Evolutionary conservation across 495 filamentous ascomycete species (phyloP), one percentile per base, ranked within the genome.

Genomic region (Neurospora africana): DNA sequence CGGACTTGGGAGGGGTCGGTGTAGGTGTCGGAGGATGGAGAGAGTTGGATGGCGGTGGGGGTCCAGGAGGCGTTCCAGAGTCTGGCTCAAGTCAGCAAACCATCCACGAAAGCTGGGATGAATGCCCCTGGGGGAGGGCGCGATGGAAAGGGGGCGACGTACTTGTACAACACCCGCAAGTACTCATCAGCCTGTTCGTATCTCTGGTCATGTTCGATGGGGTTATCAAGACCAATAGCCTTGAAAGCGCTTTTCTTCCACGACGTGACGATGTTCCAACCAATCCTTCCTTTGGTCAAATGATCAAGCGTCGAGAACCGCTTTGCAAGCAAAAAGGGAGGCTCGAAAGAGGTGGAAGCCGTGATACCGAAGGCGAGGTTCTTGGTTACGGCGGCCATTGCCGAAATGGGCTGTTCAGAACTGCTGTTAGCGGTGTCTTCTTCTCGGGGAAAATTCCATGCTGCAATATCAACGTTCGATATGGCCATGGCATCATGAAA

Each of bases 231-330:
- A 0, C 87, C 88, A 69, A 89, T 86, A 6, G 86, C 86, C 73
- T 87, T 87, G 73, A 86, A 86, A 7, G 88, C 87, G 0, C 85
- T 79, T 71, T 89, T 88, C 76, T 86, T 87, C 78, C 85, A 91
- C 0, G 82, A 85, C 6, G 88, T 90, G 17, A 90, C 88, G 43
- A 91, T 89, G 71, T 90, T 91, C 89, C 88, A 90, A 0, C 85
- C 89, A 44, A 91, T 79, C 5, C 88, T 82, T 0, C 87, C 89
- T 1, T 85, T 80, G 0, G 87, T 90, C 23, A 89, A 79, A 75
- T 91, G 88, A 70, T 90, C 88, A n/a, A 91, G 74, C 1, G 88
- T 89, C 0, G 88, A 90, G 68, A 88, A 88, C 19, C 86, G 82
- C 72, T 86, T 86, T 5, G 88, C 88, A 1, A 90, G 81, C 7